A percentile compares a stretch with the other conserved stretches of the same genome.
These are phyloP conservation scores for Vigna trinervia DNA, from an alignment of 306 rosid genomes.

Conservation along the genomic window DNA sequence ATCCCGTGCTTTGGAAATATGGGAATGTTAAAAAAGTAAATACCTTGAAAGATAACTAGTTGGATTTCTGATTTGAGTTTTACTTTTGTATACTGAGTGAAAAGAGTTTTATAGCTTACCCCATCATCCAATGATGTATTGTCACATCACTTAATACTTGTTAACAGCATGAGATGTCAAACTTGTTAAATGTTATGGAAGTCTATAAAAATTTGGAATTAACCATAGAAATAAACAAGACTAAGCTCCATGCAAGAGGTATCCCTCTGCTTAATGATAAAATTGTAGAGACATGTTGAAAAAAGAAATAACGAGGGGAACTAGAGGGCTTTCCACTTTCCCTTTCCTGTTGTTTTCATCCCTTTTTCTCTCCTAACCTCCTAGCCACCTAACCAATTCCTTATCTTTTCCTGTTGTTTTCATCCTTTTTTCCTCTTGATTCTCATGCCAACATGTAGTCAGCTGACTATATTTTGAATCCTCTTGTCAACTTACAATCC, in stretches of 20 bases:
- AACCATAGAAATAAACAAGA: conserved; percentile 17
- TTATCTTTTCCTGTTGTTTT: not conserved
- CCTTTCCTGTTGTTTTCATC: not conserved
- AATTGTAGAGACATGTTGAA: not conserved
- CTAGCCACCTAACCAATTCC: not conserved
- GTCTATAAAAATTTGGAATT: conserved; percentile 17
- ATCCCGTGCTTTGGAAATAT: not conserved
- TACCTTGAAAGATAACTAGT: conserved; percentile 27
- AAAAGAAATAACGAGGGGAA: conserved; percentile 15
- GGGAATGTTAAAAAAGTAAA: conserved; percentile 34
- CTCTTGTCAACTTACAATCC: conserved; percentile 11
- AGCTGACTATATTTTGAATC: conserved; percentile 5
- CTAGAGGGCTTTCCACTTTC: conserved; percentile 3
- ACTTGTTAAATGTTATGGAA: conserved; percentile 2
- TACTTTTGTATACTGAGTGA: conserved; percentile 25
- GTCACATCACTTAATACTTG: not conserved
- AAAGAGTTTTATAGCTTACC: conserved; percentile 15
- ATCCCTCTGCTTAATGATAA: conserved; percentile 4
- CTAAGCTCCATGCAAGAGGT: conserved; percentile 12
- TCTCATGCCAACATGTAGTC: conserved; percentile 15
- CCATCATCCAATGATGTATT: conserved; percentile 22
- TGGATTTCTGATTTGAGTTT: conserved; percentile 18
- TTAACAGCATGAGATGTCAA: not conserved
- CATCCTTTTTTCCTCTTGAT: not conserved
- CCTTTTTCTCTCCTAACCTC: conserved; percentile 9